Base-by-base conservation (phyloP, 192 early-diverging fungal genomes). In the Mortierella alpina region DNA sequence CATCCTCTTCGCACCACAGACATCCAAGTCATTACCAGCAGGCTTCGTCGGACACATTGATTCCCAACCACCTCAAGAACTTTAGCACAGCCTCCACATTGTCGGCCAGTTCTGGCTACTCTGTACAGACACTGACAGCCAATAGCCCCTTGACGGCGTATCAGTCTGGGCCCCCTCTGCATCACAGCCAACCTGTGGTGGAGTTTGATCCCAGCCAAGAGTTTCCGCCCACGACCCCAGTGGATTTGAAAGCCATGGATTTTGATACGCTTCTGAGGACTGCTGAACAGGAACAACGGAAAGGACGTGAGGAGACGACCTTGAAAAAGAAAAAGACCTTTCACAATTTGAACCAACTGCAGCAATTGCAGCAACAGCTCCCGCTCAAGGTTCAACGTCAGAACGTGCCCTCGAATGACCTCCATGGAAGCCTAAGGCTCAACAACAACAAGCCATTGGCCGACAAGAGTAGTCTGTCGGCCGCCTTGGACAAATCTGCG, bases 231-330 rank as follows among this genome's bases (percentile, higher is more conserved):
- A 61, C 51, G 2, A 80, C 77, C 2, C 77, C 70, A 12, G 59
- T 54, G 51, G 77, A 80, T n/a, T 17, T 80, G 12, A 63, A 72
- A 54, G 52, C 59, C 0, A 64, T 80, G 70, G 77, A 80, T 41
- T 72, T 80, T 54, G 77, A 80, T 2, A 46, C 77, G 7, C 59
- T 80, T 8, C 39, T 80, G 46, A 59, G 52, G 18, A 72, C 70
- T 15, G 77, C 77, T 17, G 77, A 80, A 42, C 65, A 61, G 5
- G 77, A 80, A 44, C 77, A 80, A 18, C 69, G 68, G 58, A 66
- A 63, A 41, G 70, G 77, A 12, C 70, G 66, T 53, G 70, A 80
- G 39, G 70, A 72, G 22, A 58, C 67, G 22, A 72, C 59, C 44
- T 7, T 62, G 23, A 59, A 80, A 55, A 80, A 72, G 51, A 67